Percentiles rank a stretch among this genome's conserved stretches.
These are phyloP conservation scores for Lasiodiplodia sp. DNA, from an alignment of 2,329 filamentous ascomycete species.

Conservation along the genomic window DNA sequence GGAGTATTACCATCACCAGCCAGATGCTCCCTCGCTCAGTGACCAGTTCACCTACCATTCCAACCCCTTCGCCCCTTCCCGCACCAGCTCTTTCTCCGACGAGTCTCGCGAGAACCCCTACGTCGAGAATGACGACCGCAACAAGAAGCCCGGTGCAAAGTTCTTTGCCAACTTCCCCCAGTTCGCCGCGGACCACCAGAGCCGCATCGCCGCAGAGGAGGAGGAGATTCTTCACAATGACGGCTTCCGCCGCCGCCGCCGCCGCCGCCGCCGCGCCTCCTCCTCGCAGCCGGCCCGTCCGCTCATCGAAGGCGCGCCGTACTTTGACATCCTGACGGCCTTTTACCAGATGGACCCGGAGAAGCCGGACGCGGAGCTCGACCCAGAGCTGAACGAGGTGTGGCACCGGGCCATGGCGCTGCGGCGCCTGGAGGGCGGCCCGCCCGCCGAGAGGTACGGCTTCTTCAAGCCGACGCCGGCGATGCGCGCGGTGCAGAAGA, in stretches of 20 bases:
- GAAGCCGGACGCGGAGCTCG: neutral
- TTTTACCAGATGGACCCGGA: neutral
- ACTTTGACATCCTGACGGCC: neutral
- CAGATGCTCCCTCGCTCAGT: neutral
- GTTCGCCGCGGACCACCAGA: neutral
- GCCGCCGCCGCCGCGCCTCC: neutral
- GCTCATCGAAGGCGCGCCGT: neutral
- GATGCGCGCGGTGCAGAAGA: neutral
- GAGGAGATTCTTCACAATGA: neutral
- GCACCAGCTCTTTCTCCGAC: neutral
- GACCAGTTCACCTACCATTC: neutral
- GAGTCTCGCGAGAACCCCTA: neutral
- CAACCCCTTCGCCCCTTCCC: neutral
- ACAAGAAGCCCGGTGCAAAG: neutral
- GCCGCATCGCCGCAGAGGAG: neutral
- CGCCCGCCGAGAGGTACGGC: neutral
- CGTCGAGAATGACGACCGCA: neutral
- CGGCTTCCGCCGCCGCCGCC: neutral
- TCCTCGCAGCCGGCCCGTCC: neutral
- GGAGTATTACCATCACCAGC: neutral
- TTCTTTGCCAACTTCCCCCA: neutral
- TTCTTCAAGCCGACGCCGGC: neutral
- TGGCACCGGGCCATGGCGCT: conserved; percentile 19
- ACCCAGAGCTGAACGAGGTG: neutral
- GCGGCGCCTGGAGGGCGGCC: conserved; percentile 12